Evolutionary conservation across 73 alveolate genomes (phyloP).

Genomic region (Tetrahymena malaccensis): DNA sequence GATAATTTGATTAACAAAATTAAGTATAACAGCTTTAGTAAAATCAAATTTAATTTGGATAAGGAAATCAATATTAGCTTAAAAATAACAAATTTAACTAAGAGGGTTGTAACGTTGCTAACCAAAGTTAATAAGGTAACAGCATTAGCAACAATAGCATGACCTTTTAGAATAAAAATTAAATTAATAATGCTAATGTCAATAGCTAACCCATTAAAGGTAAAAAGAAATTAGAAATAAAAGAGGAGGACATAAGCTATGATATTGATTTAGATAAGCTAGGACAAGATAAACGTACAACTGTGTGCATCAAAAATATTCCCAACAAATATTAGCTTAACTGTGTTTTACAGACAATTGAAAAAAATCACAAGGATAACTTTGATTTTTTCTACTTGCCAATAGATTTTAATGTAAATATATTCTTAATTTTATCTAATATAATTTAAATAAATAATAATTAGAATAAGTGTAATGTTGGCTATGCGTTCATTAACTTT

Average conservation of each 20-base stretch:
- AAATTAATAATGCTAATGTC: not conserved
- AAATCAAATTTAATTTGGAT: not conserved
- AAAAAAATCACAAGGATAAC: constrained; percentile 65
- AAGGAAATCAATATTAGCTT: not conserved
- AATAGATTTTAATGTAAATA: constrained; percentile 48
- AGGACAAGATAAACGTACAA: constrained; percentile 47
- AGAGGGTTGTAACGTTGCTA: not conserved
- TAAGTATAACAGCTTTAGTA: not conserved
- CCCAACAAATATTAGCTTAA: constrained; percentile 71
- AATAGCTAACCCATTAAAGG: not conserved
- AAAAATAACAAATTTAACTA: not conserved
- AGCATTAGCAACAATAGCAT: not conserved
- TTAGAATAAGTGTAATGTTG: constrained; percentile 77
- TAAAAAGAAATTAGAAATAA: not conserved
- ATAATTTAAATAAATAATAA: not conserved
- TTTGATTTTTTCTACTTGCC: constrained; percentile 82
- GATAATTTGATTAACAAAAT: not conserved
- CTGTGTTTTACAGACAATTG: constrained; percentile 50
- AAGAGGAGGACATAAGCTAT: not conserved
- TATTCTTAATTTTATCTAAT: too few relatives aligned
- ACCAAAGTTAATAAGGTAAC: not conserved
- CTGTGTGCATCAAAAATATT: constrained; percentile 80
- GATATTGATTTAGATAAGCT: not conserved
- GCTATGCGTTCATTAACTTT: constrained; percentile 92
- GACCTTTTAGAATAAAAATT: not conserved